These are phyloP conservation scores for Cryphonectria japonica DNA, from an alignment of 2,329 filamentous ascomycete species.

Conservation along the genomic window DNA sequence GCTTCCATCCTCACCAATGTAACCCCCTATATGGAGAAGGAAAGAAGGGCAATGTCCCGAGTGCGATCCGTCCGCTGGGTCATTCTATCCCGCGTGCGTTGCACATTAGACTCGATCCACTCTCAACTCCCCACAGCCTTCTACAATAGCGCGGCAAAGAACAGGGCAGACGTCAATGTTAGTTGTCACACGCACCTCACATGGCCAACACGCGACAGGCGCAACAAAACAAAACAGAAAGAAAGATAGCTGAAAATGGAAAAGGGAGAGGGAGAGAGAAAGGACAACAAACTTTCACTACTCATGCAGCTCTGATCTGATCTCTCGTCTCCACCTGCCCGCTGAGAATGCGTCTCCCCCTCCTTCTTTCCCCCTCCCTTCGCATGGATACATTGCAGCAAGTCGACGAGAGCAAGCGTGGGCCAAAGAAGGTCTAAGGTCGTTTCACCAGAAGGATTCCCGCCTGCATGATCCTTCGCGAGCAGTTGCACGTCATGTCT, in stretches of 20 bases:
- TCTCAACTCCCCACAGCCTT: neutral
- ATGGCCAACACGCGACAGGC: conserved; percentile 6
- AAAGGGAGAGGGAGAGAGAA: no score
- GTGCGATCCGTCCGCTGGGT: neutral
- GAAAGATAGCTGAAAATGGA: no score
- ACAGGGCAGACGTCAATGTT: neutral
- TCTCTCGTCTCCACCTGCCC: neutral
- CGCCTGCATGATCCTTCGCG: conserved; percentile 7
- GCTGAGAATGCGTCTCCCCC: neutral
- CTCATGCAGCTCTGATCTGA: neutral
- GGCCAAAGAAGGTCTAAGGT: neutral
- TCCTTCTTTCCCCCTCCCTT: neutral
- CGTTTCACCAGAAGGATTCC: conserved; percentile 8
- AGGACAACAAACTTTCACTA: neutral
- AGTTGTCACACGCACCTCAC: neutral
- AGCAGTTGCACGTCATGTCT: neutral
- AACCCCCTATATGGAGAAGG: neutral
- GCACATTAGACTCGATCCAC: neutral
- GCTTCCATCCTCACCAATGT: neutral
- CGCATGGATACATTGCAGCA: neutral
- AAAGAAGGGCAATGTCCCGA: neutral
- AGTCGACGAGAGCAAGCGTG: neutral
- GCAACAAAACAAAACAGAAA: neutral
- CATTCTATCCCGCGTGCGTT: neutral
- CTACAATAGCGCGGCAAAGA: neutral